phyloP scores from a whole-genome alignment of 1,284 basidiomycete genomes.

The Crepidotus sp. region DNA sequence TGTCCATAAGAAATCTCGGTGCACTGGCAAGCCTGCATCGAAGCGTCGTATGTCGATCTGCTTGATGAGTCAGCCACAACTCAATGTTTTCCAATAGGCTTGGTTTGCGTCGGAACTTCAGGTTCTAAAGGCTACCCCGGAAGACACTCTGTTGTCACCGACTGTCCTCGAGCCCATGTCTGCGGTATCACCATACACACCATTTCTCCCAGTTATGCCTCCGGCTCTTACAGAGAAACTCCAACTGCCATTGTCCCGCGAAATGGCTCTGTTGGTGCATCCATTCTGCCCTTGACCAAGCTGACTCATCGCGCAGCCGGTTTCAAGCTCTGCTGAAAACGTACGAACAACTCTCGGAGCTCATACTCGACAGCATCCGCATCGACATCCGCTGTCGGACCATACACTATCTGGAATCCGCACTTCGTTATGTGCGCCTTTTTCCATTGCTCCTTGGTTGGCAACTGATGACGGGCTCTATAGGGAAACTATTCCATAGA shows the following conservation, averaged over 20 bases:
- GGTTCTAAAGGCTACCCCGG: slow-evolving; percentile 53
- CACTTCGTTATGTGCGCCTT: slow-evolving; percentile 58
- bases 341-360: slow-evolving; percentile 80
- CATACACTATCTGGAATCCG: slow-evolving; percentile 75
- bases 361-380: slow-evolving; percentile 83
- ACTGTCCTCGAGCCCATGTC: slow-evolving; percentile 42
- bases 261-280: slow-evolving; percentile 72
- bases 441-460: not conserved
- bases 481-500: slow-evolving; percentile 81
- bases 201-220: slow-evolving; percentile 35
- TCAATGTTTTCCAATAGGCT: slow-evolving; percentile 35
- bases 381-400: slow-evolving; percentile 84
- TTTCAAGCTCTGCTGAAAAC: slow-evolving; percentile 87
- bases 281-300: slow-evolving; percentile 7
- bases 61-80: not conserved
- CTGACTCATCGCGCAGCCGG: slow-evolving; percentile 43
- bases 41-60: slow-evolving; percentile 61
- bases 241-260: slow-evolving; percentile 69
- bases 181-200: slow-evolving; percentile 41
- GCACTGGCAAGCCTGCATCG: slow-evolving; percentile 77
- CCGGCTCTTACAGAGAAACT: slow-evolving; percentile 40
- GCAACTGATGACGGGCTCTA: not conserved
- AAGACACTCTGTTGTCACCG: slow-evolving; percentile 45
- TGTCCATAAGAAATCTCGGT: slow-evolving; percentile 67
- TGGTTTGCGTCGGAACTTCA: slow-evolving; percentile 75